These are phyloP conservation scores for Malus fusca DNA, from an alignment of 306 rosid species.

Conservation along the genomic window DNA sequence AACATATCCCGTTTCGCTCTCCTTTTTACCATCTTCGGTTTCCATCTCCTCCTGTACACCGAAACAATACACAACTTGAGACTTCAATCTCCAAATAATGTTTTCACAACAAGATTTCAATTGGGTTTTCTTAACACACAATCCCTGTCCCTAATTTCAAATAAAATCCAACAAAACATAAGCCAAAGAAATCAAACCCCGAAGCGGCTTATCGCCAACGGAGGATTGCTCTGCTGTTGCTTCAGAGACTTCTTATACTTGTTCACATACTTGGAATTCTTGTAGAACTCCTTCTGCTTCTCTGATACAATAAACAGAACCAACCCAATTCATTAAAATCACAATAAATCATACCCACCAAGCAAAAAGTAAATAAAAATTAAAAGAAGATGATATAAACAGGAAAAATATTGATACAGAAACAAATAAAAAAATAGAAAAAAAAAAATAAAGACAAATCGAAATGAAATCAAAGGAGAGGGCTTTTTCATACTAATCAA, in stretches of 20 bases:
- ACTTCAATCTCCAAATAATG: not conserved
- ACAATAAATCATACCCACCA: not conserved
- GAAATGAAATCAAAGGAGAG: not conserved
- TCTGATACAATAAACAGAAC: slow-evolving; percentile 35
- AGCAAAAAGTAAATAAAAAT: not conserved
- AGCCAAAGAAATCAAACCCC: slow-evolving; percentile 38
- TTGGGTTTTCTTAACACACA: not conserved
- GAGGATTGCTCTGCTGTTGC: slow-evolving; percentile 25
- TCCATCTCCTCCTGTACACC: slow-evolving; percentile 34
- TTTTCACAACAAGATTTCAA: not conserved
- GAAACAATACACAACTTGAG: not conserved
- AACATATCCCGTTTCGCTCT: not conserved
- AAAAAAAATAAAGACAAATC: not conserved
- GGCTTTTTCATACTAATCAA: slow-evolving; percentile 50
- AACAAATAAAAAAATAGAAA: not conserved
- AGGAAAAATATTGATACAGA: not conserved
- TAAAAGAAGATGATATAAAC: not conserved
- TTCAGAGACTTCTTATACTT: slow-evolving; percentile 67
- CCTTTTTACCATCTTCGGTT: slow-evolving; percentile 12
- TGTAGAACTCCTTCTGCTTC: slow-evolving; percentile 63
- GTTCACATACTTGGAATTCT: slow-evolving; percentile 66
- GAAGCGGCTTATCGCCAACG: not conserved
- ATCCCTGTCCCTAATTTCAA: too few species aligned
- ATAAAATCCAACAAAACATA: not conserved
- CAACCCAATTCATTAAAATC: not conserved